A percentile compares a stretch with the other conserved stretches of the same genome.
Conservation (phyloP, 2,329 filamentous ascomycete genomes). For the Lomentospora prolificans region DNA sequence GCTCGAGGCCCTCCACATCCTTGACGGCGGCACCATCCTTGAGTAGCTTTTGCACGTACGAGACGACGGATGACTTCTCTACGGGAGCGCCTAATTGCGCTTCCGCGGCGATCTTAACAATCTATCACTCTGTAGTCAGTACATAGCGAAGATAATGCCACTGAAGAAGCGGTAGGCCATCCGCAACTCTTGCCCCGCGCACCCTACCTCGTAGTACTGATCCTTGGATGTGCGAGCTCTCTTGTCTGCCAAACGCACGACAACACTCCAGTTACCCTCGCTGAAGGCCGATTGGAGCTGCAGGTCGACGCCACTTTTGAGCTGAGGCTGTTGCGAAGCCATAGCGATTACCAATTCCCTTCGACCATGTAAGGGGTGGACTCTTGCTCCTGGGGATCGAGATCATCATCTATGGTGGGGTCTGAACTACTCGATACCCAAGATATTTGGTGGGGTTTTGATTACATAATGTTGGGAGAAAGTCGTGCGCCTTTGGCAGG, state of each 20-base stretch:
- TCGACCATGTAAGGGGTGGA: neutral
- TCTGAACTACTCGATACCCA: neutral
- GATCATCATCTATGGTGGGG: neutral
- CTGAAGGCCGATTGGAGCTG: constrained; percentile 46
- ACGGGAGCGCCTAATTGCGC: constrained; percentile 39
- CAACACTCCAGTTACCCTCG: constrained; percentile 42
- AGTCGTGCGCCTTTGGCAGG: no score
- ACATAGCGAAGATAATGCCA: neutral
- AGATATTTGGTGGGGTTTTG: neutral
- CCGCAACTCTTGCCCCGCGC: no score
- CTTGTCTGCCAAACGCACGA: constrained; percentile 42
- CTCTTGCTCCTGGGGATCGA: neutral
- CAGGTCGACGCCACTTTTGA: constrained; percentile 41
- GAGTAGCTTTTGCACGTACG: constrained; percentile 34
- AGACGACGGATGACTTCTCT: constrained; percentile 33
- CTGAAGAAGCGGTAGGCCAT: no score
- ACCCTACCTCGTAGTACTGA: constrained; percentile 43
- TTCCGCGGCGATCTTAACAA: constrained; percentile 38
- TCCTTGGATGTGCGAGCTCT: constrained; percentile 39
- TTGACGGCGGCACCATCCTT: constrained; percentile 34
- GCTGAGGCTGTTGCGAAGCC: constrained; percentile 19
- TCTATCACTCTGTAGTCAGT: neutral
- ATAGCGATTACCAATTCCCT: constrained; percentile 13
- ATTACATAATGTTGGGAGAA: neutral
- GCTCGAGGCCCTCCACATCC: constrained; percentile 40